Percentiles rank a stretch among this genome's conserved stretches.
phyloP scores from a whole-genome alignment of 352 stramenopile species.

The Phytophthora fragariaefolia region DNA sequence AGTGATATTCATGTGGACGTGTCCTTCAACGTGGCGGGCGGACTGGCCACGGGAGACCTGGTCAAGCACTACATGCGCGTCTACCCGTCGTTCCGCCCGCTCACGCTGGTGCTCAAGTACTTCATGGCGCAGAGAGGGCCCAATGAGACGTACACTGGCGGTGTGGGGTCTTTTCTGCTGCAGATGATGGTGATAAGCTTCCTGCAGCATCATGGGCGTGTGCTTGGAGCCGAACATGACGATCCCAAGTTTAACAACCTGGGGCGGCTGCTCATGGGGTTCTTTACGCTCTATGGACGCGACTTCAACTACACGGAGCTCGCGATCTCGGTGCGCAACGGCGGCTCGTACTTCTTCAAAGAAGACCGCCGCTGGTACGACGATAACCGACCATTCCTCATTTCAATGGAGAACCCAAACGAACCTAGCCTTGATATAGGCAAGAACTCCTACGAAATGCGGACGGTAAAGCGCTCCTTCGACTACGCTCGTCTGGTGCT shows the following conservation, averaged over 20 bases:
- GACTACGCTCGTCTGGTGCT: slow-evolving; percentile 83
- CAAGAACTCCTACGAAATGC: slow-evolving; percentile 93
- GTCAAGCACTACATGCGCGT: slow-evolving; percentile 93
- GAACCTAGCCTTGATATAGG: slow-evolving; percentile 93
- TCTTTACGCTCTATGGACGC: slow-evolving; percentile 95
- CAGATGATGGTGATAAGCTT: slow-evolving; percentile 97
- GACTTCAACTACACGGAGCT: slow-evolving; percentile 95
- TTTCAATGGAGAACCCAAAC: slow-evolving; percentile 96
- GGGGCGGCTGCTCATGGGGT: slow-evolving; percentile 93
- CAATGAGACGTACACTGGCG: slow-evolving; percentile 96
- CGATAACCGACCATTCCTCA: slow-evolving; percentile 77
- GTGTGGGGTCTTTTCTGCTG: slow-evolving; percentile 94
- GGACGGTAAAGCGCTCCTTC: slow-evolving; percentile 91
- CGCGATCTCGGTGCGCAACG: slow-evolving; percentile 92
- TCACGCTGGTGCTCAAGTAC: slow-evolving; percentile 96
- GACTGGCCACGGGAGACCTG: slow-evolving; percentile 86
- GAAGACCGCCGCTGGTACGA: slow-evolving; percentile 77
- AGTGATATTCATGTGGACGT: slow-evolving; percentile 93
- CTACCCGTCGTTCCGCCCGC: slow-evolving; percentile 91
- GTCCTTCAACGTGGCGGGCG: slow-evolving; percentile 90
- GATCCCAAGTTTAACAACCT: slow-evolving; percentile 90
- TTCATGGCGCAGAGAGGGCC: slow-evolving; percentile 93
- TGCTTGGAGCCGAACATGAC: slow-evolving; percentile 54
- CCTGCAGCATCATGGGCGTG: slow-evolving; percentile 89
- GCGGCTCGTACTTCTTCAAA: slow-evolving; percentile 94